phyloP scores from a whole-genome alignment of 108 stramenopile genomes.

The Nitzschia sp. region DNA sequence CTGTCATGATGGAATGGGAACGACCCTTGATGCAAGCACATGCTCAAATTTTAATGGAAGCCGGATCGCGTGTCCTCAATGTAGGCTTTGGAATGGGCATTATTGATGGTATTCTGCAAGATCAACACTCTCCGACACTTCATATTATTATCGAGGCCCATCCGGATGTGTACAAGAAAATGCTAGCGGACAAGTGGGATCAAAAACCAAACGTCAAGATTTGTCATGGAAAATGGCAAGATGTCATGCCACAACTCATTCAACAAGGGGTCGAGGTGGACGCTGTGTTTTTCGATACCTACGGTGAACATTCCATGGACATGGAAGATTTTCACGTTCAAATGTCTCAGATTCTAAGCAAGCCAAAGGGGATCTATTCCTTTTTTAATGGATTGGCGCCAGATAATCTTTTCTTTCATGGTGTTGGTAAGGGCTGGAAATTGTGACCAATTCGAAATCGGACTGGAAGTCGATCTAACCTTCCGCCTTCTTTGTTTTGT shows the following conservation, averaged over 20 bases:
- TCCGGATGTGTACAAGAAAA: slow-evolving; percentile 82
- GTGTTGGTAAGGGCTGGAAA: slow-evolving; percentile 55
- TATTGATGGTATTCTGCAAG: slow-evolving; percentile 82
- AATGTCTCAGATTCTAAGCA: slow-evolving; percentile 53
- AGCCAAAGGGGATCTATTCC: slow-evolving; percentile 80
- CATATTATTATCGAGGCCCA: slow-evolving; percentile 93
- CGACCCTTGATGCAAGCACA: slow-evolving; percentile 92
- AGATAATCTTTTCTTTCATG: slow-evolving; percentile 95
- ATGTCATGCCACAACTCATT: slow-evolving; percentile 67
- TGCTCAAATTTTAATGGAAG: slow-evolving; percentile 72
- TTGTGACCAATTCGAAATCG: too few relatives aligned
- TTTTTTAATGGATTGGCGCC: slow-evolving; percentile 96
- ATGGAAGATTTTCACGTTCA: slow-evolving; percentile 86
- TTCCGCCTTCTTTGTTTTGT: slow-evolving; percentile 3
- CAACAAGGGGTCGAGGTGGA: slow-evolving; percentile 66
- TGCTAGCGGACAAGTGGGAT: slow-evolving; percentile 83
- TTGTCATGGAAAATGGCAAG: slow-evolving; percentile 89
- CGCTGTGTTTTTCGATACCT: slow-evolving; percentile 94
- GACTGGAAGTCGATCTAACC: too few relatives aligned
- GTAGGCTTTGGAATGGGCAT: slow-evolving; percentile 95
- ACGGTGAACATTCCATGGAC: slow-evolving; percentile 90
- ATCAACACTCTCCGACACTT: slow-evolving; percentile 43
- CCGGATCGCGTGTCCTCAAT: slow-evolving; percentile 73
- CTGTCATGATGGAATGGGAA: slow-evolving; percentile 99
- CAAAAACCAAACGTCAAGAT: slow-evolving; percentile 75